Percentiles rank a stretch among this genome's conserved stretches.
phyloP scores from a whole-genome alignment of 2,329 filamentous ascomycete genomes.

The Penicillium sumatraense region DNA sequence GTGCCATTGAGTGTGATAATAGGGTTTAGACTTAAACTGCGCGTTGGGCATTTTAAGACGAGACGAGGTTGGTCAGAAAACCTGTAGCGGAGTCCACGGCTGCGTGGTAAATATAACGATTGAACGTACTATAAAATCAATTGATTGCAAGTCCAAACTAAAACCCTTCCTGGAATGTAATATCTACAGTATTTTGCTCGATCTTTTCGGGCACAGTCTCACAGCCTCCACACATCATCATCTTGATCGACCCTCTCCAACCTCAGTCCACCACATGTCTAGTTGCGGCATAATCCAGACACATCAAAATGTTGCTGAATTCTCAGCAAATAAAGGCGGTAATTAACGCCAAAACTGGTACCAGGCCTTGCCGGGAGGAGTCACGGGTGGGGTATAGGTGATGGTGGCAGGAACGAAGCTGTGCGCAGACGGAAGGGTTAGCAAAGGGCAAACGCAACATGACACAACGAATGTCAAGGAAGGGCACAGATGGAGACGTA shows the following conservation, averaged over 20 bases:
- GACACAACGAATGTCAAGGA: not conserved
- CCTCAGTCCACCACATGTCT: slow-evolving; percentile 11
- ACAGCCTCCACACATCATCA: slow-evolving; percentile 4
- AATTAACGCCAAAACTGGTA: slow-evolving; percentile 10
- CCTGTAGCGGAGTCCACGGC: not conserved
- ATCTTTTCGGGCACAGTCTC: slow-evolving; percentile 11
- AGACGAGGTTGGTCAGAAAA: not conserved
- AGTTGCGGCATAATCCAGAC: slow-evolving; percentile 12
- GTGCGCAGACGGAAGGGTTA: slow-evolving; percentile 12
- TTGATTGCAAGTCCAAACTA: slow-evolving; percentile 31
- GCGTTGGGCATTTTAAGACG: too few species aligned
- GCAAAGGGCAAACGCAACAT: not conserved
- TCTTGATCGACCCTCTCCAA: slow-evolving; percentile 10
- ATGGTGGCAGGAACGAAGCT: slow-evolving; percentile 84
- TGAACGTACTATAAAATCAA: slow-evolving; percentile 17
- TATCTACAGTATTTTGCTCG: slow-evolving; percentile 39
- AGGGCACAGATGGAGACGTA: slow-evolving; percentile 52
- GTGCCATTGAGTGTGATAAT: not conserved
- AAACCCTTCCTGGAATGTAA: slow-evolving; percentile 33
- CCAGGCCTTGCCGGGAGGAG: slow-evolving; percentile 54
- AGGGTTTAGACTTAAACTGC: too few species aligned
- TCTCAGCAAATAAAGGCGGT: slow-evolving; percentile 6
- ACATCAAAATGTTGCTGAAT: slow-evolving; percentile 2
- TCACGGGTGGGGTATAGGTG: slow-evolving; percentile 69
- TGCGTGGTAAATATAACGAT: not conserved